Base-by-base conservation (phyloP, 345 rosid genomes). In the Murraya koenigii region DNA sequence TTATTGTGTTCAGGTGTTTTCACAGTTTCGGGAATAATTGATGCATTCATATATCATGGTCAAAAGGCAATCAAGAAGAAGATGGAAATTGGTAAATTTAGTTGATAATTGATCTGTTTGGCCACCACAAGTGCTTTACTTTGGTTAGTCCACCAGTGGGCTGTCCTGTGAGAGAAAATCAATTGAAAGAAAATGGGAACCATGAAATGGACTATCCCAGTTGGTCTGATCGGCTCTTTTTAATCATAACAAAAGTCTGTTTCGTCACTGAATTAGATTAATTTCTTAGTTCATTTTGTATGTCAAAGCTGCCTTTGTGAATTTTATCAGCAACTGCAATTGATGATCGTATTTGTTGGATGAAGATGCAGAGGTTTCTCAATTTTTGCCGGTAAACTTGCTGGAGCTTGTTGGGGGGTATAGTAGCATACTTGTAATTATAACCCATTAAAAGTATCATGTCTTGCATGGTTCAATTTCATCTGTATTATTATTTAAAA, bases 51-150 rank as follows among this genome's bases (percentile, higher is more conserved):
- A 75, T 94, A 92, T 78, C 97, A 96, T 81, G 97, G 98, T 78
- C 98, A 96, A 77, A 94, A 66, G 85, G 97, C 95, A 80, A 96
- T 96, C 80, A 94, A 91, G 89, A 96, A 96, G 92, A 95, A 95
- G 89, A 93, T 93, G 87, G 99, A 93, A 81, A 84, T 93, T 8
- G 99, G 98, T 72, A 93, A 94, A 85, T 88, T 88, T 66, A 96
- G 89, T 78, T 96, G 89, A 96, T 80, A 35, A 15, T 39, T 26
- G 62, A 60, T 26, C 65, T 44, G 15, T 55, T 58, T 59, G 72
- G 60, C 59, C 22, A 19, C 22, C 13, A 26, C 26, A 30, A 38
- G 9, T 58, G 58, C 26, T 66, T 65, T 55, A 66, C 26, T 44
- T 36, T 76, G 78, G 62, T 64, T 52, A n/a, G 49, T 66, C 36